Evolutionary conservation across 2,329 filamentous ascomycete genomes (phyloP).

Genomic region (Penicillium sp.): DNA sequence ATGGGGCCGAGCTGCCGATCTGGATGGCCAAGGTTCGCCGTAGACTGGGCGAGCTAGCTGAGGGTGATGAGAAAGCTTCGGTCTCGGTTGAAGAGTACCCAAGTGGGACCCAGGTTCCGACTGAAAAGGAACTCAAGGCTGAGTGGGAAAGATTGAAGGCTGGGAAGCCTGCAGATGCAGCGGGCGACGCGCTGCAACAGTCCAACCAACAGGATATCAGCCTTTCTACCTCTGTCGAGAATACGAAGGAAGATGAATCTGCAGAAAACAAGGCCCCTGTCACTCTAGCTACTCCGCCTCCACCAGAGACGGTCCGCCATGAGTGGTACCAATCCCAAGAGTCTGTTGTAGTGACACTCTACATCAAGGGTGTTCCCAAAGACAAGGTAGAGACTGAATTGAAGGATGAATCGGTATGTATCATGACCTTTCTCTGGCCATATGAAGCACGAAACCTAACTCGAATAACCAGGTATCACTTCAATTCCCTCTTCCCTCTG

Average conservation of each 20-base stretch:
- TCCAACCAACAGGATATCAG: neutral
- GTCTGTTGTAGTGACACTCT: conserved; percentile 58
- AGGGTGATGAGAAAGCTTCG: conserved; percentile 45
- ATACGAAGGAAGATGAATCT: conserved; percentile 3
- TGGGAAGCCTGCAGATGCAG: conserved; percentile 11
- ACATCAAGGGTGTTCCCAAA: conserved; percentile 58
- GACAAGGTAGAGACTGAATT: conserved; percentile 52
- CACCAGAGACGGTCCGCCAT: conserved; percentile 56
- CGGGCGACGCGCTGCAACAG: neutral
- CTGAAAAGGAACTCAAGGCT: conserved; percentile 35
- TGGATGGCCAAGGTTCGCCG: conserved; percentile 54
- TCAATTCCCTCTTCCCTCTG: conserved; percentile 52
- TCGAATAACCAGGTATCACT: conserved; percentile 44
- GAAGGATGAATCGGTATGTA: conserved; percentile 42
- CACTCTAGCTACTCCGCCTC: conserved; percentile 2
- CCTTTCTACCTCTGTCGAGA: neutral
- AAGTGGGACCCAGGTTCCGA: conserved; percentile 41
- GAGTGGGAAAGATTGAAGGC: conserved; percentile 30
- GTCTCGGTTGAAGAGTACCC: conserved; percentile 52
- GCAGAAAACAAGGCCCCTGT: neutral
- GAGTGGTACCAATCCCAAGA: conserved; percentile 63
- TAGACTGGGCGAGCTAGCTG: conserved; percentile 47
- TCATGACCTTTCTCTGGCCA: neutral
- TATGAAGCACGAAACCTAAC: conserved; percentile 1
- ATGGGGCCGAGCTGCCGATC: conserved; percentile 44